A percentile compares a stretch with the other conserved stretches of the same genome.
Conservation (phyloP, 805 yeast species). For the Saccharomycopsis fibuligera region DNA sequence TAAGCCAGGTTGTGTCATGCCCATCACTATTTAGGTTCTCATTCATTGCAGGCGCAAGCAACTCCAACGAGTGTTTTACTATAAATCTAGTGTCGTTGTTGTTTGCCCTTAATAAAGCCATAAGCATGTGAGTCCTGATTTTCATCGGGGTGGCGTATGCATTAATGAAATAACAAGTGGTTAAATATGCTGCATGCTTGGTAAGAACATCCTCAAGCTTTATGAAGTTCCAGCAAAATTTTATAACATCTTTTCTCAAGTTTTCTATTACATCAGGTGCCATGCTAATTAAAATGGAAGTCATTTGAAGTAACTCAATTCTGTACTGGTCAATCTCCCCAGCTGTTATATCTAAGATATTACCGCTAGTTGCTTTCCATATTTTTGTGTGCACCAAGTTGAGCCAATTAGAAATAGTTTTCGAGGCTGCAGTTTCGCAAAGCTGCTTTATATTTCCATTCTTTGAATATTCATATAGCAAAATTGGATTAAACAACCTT, state of each 20-base stretch:
- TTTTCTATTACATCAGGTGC: conserved; percentile 55
- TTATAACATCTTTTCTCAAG: conserved; percentile 77
- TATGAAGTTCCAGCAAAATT: conserved; percentile 90
- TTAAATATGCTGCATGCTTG: conserved; percentile 88
- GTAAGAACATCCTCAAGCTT: conserved; percentile 83
- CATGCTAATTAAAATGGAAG: conserved; percentile 68
- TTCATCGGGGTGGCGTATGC: conserved; percentile 85
- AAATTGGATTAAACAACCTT: conserved; percentile 56
- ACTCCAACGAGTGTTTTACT: conserved; percentile 81
- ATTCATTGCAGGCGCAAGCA: conserved; percentile 81
- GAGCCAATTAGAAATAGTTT: conserved; percentile 51
- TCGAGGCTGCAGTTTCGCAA: conserved; percentile 30
- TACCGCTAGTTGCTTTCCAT: conserved; percentile 63
- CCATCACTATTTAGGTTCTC: conserved; percentile 48
- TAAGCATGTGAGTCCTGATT: conserved; percentile 86
- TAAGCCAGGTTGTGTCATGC: conserved; percentile 53
- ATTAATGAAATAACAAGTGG: conserved; percentile 79
- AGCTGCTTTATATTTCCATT: conserved; percentile 43
- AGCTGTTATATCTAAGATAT: conserved; percentile 45
- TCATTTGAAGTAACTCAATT: conserved; percentile 72
- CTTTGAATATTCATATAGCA: conserved; percentile 53
- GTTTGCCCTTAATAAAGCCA: conserved; percentile 77
- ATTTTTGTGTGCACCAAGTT: conserved; percentile 52
- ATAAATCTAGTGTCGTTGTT: conserved; percentile 78
- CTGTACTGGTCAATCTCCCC: conserved; percentile 72